Percentiles rank a stretch among this genome's conserved stretches.
phyloP scores from a whole-genome alignment of 805 yeast genomes.

The Tanozyma kutaoensis region DNA sequence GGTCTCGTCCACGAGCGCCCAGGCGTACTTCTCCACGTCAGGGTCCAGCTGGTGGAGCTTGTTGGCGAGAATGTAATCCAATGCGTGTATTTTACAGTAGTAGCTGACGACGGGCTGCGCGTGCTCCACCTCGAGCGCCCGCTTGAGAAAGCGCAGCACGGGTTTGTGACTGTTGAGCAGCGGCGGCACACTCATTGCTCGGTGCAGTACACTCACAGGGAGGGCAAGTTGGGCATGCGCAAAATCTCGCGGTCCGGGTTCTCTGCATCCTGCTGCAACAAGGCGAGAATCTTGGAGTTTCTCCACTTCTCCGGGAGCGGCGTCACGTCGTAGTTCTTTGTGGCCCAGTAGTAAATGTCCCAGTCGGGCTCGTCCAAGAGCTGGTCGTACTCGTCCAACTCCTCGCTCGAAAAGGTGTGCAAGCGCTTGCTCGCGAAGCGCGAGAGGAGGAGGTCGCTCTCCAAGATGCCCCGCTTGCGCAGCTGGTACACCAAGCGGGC shows the following conservation, averaged over 20 bases:
- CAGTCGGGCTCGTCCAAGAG: slow-evolving; percentile 92
- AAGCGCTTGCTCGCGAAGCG: slow-evolving; percentile 75
- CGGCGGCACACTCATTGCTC: no score
- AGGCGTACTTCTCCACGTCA: slow-evolving; percentile 47
- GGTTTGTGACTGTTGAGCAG: no score
- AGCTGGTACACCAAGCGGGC: slow-evolving; percentile 89
- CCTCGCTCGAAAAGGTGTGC: slow-evolving; percentile 39
- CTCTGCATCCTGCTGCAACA: slow-evolving; percentile 61
- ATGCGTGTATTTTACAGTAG: slow-evolving; percentile 55
- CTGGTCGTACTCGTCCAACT: slow-evolving; percentile 75
- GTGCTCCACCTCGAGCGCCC: slow-evolving; percentile 43
- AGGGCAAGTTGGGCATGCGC: slow-evolving; percentile 62
- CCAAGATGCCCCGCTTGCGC: slow-evolving; percentile 89
- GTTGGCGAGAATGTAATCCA: slow-evolving; percentile 52
- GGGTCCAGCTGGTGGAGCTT: slow-evolving; percentile 44
- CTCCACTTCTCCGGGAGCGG: slow-evolving; percentile 86
- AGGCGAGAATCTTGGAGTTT: slow-evolving; percentile 44
- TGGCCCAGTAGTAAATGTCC: slow-evolving; percentile 98
- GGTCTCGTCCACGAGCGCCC: slow-evolving; percentile 52
- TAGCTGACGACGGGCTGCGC: slow-evolving; percentile 62
- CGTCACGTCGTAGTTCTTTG: slow-evolving; percentile 65
- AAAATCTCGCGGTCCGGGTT: slow-evolving; percentile 61
- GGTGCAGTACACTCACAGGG: background rate
- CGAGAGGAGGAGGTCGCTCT: slow-evolving; percentile 76
- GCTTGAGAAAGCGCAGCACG: no score